phyloP scores from a whole-genome alignment of 257 asterid species.

The Solanum microdontum region DNA sequence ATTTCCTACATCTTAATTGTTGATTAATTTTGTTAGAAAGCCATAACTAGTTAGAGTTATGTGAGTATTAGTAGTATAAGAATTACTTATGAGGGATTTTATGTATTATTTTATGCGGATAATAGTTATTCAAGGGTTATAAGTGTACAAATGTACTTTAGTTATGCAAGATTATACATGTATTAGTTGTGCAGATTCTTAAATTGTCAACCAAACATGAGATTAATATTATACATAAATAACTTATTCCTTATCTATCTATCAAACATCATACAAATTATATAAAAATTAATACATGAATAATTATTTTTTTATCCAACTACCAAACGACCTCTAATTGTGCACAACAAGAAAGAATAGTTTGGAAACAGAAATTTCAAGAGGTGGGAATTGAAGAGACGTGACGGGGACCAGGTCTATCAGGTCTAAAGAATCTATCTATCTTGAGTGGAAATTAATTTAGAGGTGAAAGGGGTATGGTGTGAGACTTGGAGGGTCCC shows the following conservation, averaged over 20 bases:
- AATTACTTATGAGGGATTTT: no score
- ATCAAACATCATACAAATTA: rapidly evolving
- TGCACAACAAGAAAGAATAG: background rate
- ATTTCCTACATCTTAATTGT: background rate
- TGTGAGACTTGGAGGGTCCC: background rate
- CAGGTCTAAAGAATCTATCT: background rate
- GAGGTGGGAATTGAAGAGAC: constrained; percentile 9
- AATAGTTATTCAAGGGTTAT: background rate
- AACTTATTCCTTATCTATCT: no score
- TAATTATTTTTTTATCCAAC: no score
- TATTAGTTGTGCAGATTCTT: no score
- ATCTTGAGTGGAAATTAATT: background rate
- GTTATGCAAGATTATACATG: background rate
- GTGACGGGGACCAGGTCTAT: background rate
- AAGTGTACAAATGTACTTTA: background rate
- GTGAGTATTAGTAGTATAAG: background rate
- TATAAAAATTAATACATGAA: no score
- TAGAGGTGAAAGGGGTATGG: background rate
- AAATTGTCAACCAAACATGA: no score
- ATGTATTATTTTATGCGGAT: no score
- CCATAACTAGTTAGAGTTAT: background rate
- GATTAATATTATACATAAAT: no score
- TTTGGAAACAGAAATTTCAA: background rate
- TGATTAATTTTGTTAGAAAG: background rate
- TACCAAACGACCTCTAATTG: rapidly evolving